Percentiles rank a stretch among this genome's conserved stretches.
Conservation (phyloP, 2,329 filamentous ascomycete genomes). For the Hypoxylon sp. region DNA sequence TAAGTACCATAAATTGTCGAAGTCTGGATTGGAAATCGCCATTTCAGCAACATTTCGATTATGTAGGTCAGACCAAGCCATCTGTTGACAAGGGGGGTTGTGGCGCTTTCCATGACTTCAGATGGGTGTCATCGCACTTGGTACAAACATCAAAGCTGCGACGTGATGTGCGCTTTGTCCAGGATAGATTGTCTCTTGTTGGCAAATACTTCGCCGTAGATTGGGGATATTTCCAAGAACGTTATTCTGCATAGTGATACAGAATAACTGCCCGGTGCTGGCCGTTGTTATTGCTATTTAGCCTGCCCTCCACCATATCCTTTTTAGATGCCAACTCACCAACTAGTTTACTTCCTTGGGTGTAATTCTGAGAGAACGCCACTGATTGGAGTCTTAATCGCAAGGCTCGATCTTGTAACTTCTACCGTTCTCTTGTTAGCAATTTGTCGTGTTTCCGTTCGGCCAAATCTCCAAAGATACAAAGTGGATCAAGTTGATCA, state of each 20-base stretch:
- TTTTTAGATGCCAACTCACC: too few relatives aligned
- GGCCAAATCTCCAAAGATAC: background rate
- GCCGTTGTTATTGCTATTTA: constrained; percentile 12
- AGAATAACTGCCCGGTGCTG: constrained; percentile 6
- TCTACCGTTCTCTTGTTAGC: constrained; percentile 11
- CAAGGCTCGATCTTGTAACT: background rate
- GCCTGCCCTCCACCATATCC: constrained; percentile 12
- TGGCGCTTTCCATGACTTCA: constrained; percentile 26
- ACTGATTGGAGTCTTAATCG: too few relatives aligned
- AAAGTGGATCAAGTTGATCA: constrained; percentile 6
- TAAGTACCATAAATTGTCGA: background rate
- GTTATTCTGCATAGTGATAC: constrained; percentile 26
- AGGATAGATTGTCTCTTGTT: constrained; percentile 1
- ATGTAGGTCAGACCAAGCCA: constrained; percentile 21
- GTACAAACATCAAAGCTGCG: constrained; percentile 13
- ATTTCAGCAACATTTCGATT: constrained; percentile 10
- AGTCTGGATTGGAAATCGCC: constrained; percentile 4
- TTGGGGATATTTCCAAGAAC: constrained; percentile 28
- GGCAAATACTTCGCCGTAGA: constrained; percentile 23
- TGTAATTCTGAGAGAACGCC: too few relatives aligned
- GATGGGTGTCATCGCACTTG: constrained; percentile 14
- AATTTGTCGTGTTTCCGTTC: background rate
- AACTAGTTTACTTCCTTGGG: too few relatives aligned
- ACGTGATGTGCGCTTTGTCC: constrained; percentile 7
- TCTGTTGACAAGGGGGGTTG: constrained; percentile 31